These are phyloP conservation scores for Cocos nucifera DNA, from an alignment of 176 grass and related monocot species.

Conservation along the genomic window DNA sequence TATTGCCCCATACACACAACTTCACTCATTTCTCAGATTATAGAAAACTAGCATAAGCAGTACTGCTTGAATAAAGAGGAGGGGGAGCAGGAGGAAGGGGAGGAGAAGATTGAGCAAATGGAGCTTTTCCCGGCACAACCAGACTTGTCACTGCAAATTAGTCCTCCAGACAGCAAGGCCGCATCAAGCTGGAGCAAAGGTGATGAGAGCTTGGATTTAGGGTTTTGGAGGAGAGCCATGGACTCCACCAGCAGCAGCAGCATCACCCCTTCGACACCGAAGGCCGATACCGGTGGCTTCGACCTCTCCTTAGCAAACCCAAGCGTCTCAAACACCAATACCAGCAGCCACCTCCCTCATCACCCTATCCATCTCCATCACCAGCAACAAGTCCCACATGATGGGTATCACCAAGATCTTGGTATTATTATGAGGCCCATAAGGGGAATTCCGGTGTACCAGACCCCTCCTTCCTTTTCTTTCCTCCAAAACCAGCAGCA, in stretches of 20 bases:
- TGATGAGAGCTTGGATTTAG: slow-evolving; percentile 38
- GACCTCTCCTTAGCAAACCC: background rate
- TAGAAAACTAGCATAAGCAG: background rate
- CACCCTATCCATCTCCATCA: slow-evolving; percentile 25
- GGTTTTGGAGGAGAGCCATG: slow-evolving; percentile 79
- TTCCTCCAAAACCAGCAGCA: slow-evolving; percentile 41
- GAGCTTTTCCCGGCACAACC: slow-evolving; percentile 84
- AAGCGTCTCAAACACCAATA: background rate
- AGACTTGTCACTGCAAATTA: slow-evolving; percentile 89
- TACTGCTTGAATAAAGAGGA: background rate
- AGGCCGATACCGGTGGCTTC: background rate
- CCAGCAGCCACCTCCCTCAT: slow-evolving; percentile 16
- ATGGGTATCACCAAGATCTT: slow-evolving; percentile 35
- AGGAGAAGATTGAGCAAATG: slow-evolving; percentile 19
- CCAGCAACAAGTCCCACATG: slow-evolving; percentile 31
- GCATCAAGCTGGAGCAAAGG: slow-evolving; percentile 11
- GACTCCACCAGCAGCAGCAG: slow-evolving; percentile 7
- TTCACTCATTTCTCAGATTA: no score
- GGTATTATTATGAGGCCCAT: slow-evolving; percentile 46
- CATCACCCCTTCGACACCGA: slow-evolving; percentile 8
- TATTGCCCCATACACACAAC: background rate
- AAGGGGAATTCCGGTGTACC: slow-evolving; percentile 82
- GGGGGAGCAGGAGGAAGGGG: background rate
- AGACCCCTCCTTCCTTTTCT: slow-evolving; percentile 35
- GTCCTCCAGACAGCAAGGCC: slow-evolving; percentile 35